Base-by-base conservation (phyloP, 306 rosid species). In the Vachellia collinsii region DNA sequence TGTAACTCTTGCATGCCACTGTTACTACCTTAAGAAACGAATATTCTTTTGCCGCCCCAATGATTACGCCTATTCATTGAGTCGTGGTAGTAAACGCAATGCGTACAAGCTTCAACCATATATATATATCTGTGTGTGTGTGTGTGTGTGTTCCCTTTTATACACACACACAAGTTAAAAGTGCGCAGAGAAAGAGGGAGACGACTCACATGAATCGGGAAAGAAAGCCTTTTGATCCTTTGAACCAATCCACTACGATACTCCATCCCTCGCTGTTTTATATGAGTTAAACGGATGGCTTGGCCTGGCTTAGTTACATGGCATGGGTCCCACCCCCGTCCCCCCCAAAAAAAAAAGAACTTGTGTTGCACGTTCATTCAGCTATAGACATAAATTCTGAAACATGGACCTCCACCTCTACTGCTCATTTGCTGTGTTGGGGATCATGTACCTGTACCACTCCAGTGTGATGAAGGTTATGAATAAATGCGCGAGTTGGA, bases 1-100 rank as follows among this genome's bases (percentile, higher is more conserved):
- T 74, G 20, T 19, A 29, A 53, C 70, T n/a, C 53, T 47, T 5
- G 50, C 80, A 81, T 77, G 77, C 82, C 0, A 72, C 48, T 71
- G 42, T 54, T 14, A 17, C 36, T 8, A 17, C 36, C 11, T 43
- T 22, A 58, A 77, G 73, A 73, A 85, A 77, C 23, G 80, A 77
- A 77, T 73, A 73, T 65, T 74, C 78, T 11, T 25, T 61, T 61
- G 17, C 38, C 65, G 13, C 65, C 65, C 10, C 34, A 56, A 1
- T 54, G 7, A 54, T n/a, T 1, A 53, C 6, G 61, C 61, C 22
- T 53, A 1, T 6, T 51, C n/a, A n/a, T n/a, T n/a, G 58, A 51
- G 17, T 51, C 7, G 7, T 7, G 9, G 5, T 6, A n/a, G 8
- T 17, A 41, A n/a, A 19, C 8, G 12, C 13, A 46, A 67, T 41